Percentiles rank a stretch among this genome's conserved stretches.
These are phyloP conservation scores for Scortechinia acanthostroma DNA, from an alignment of 2,329 filamentous ascomycete species.

Conservation along the genomic window DNA sequence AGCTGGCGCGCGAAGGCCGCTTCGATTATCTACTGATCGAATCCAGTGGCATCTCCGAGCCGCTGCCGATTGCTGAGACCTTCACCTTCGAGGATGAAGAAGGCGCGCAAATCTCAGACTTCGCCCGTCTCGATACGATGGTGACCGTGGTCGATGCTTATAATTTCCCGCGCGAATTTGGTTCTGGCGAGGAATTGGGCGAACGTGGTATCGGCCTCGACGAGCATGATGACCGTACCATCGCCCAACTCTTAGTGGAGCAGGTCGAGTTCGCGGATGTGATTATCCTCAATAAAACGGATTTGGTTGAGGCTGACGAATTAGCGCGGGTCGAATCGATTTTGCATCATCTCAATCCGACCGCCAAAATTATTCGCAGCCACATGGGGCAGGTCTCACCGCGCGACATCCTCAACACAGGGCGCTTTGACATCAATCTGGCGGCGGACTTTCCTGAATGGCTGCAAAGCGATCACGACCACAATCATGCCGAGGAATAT, in stretches of 20 bases:
- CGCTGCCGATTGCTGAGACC: slow-evolving; percentile 68
- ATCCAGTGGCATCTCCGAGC: slow-evolving; percentile 67
- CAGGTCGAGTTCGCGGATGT: slow-evolving; percentile 75
- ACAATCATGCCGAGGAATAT: slow-evolving; percentile 66
- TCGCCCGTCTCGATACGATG: slow-evolving; percentile 63
- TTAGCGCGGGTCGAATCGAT: slow-evolving; percentile 39
- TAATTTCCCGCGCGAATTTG: slow-evolving; percentile 66
- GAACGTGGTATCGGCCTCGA: slow-evolving; percentile 52
- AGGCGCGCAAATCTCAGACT: slow-evolving; percentile 27
- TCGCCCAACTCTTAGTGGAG: slow-evolving; percentile 70
- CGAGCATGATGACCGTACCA: slow-evolving; percentile 63
- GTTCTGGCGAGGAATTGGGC: slow-evolving; percentile 61
- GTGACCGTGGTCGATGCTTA: slow-evolving; percentile 70
- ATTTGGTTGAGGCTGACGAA: slow-evolving; percentile 38
- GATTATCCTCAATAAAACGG: slow-evolving; percentile 64
- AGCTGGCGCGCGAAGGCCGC: slow-evolving; percentile 48
- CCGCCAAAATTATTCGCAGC: slow-evolving; percentile 57
- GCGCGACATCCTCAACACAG: slow-evolving; percentile 56
- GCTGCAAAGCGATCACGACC: slow-evolving; percentile 64
- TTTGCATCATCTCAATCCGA: slow-evolving; percentile 56
- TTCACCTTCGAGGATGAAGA: slow-evolving; percentile 44
- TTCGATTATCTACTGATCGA: slow-evolving; percentile 71
- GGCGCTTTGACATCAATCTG: slow-evolving; percentile 55
- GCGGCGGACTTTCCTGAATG: slow-evolving; percentile 62
- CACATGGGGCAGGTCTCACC: slow-evolving; percentile 51